These are phyloP conservation scores for Rhizopogon parksii DNA, from an alignment of 1,284 basidiomycete genomes.

Conservation along the genomic window DNA sequence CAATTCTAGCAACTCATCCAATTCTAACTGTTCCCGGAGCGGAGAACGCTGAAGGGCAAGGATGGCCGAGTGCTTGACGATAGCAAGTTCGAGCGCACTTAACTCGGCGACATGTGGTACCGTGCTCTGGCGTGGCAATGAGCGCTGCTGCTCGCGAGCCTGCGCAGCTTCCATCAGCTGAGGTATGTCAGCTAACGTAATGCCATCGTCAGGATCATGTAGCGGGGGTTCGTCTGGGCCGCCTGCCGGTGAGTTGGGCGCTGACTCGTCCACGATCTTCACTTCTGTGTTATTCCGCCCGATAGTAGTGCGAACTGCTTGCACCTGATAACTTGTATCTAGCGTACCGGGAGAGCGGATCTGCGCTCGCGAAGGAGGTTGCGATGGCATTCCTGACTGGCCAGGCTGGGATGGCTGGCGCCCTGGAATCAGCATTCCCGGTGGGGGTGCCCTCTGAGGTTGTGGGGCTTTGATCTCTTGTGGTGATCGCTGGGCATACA, in stretches of 20 bases:
- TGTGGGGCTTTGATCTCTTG: constrained; percentile 28
- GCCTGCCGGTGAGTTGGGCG: constrained; percentile 60
- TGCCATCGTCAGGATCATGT: constrained; percentile 60
- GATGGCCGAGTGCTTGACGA: constrained; percentile 90
- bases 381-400: constrained; percentile 30
- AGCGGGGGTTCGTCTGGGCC: constrained; percentile 35
- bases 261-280: constrained; percentile 82
- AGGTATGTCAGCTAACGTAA: constrained; percentile 96
- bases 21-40: constrained; percentile 75
- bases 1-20: constrained; percentile 91
- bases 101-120: constrained; percentile 83
- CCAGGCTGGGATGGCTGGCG: constrained; percentile 28
- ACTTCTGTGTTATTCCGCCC: constrained; percentile 82
- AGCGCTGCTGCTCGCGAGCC: constrained; percentile 78
- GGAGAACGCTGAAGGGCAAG: constrained; percentile 73
- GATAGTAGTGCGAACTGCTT: constrained; percentile 66
- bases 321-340: constrained; percentile 35
- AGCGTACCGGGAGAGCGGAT: constrained; percentile 33
- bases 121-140: constrained; percentile 66
- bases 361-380: constrained; percentile 32
- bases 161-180: constrained; percentile 89
- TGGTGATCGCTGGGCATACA: constrained; percentile 34
- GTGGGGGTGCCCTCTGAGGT: constrained; percentile 29
- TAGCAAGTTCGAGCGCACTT: constrained; percentile 77
- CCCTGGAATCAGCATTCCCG: constrained; percentile 27